These are phyloP conservation scores for Heliosperma pusillum DNA, from an alignment of 148 eudicot species.

Conservation along the genomic window DNA sequence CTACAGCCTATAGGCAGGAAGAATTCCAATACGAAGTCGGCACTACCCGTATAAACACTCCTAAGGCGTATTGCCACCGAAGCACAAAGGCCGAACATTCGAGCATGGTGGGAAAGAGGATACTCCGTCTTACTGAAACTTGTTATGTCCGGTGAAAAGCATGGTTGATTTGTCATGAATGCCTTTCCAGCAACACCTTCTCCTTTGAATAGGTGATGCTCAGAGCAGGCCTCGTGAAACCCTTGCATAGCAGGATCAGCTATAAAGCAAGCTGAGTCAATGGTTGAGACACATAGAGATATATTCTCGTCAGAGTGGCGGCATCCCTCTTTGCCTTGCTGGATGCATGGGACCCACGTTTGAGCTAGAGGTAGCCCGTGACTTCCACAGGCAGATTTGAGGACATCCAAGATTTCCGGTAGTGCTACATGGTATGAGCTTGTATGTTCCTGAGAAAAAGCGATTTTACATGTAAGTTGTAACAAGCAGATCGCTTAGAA, in stretches of 20 bases:
- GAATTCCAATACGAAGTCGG: slow-evolving; percentile 84
- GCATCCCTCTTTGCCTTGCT: slow-evolving; percentile 71
- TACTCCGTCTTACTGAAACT: slow-evolving; percentile 61
- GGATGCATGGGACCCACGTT: slow-evolving; percentile 79
- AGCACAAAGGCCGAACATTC: slow-evolving; percentile 68
- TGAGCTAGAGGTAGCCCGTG: slow-evolving; percentile 80
- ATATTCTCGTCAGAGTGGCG: slow-evolving; percentile 72
- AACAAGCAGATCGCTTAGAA: background rate
- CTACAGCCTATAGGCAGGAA: slow-evolving; percentile 59
- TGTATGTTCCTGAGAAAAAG: slow-evolving; percentile 34
- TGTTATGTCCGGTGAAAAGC: slow-evolving; percentile 61
- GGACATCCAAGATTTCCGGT: slow-evolving; percentile 68
- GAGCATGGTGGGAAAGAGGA: slow-evolving; percentile 88
- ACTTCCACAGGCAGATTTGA: slow-evolving; percentile 55
- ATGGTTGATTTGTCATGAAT: slow-evolving; percentile 68
- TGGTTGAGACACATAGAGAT: slow-evolving; percentile 52
- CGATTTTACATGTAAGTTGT: background rate
- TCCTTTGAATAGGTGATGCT: slow-evolving; percentile 77
- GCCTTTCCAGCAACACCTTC: slow-evolving; percentile 83
- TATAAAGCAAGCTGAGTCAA: slow-evolving; percentile 70
- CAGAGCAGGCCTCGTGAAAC: slow-evolving; percentile 84
- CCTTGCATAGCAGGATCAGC: slow-evolving; percentile 44
- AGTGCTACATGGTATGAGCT: slow-evolving; percentile 62
- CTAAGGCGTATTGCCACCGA: slow-evolving; percentile 89
- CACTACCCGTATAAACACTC: slow-evolving; percentile 48